Evolutionary conservation across 768 basidiomycete genomes (phyloP), one percentile per base, ranked within the genome.

Genomic region (Ramaria sp.): DNA sequence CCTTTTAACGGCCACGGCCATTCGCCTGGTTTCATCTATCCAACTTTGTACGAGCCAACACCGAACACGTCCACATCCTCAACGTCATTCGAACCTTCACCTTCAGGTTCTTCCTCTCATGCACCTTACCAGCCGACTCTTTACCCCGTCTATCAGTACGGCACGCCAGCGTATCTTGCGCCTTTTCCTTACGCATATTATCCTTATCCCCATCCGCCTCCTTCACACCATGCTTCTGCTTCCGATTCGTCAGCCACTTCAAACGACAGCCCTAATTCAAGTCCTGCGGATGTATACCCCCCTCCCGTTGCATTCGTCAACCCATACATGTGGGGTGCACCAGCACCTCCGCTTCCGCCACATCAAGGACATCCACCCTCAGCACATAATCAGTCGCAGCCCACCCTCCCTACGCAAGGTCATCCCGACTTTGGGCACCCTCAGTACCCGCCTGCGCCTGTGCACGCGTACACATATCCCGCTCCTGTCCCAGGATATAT

Each of bases 31-130:
- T 55, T 45, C 34, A 50, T 34, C n/a, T 91, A 81, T 65, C 75
- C 87, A 16, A 76, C 79, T 1, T 67, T 88, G 37, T 88, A 89
- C 60, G 88, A 89, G 58, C 61, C 60, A 6, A 62, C 65, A 16
- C 57, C 63, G 28, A 24, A 44, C 36, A 25, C 59, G 13, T 42
- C 58, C 8, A 55, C 48, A 4, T 64, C 62, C 51, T 63, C 64
- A 43, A 43, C 63, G 15, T 61, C 66, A 47, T 70, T 65, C 42
- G 65, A 66, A 32, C 48, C 63, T 9, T 61, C 5, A 49, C 62
- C 66, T 16, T 62, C 62, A 7, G 61, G 37, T 41, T 43, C 49
- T n/a, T 47, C 50, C 16, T 41, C 52, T 2, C 41, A 54, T 15
- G 32, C 57, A 20, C 48, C 61, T 15, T 66, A 66, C 50, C 58